These are phyloP conservation scores for Suhomyces choctaworum DNA, from an alignment of 1,139 yeast genomes.

Conservation along the genomic window DNA sequence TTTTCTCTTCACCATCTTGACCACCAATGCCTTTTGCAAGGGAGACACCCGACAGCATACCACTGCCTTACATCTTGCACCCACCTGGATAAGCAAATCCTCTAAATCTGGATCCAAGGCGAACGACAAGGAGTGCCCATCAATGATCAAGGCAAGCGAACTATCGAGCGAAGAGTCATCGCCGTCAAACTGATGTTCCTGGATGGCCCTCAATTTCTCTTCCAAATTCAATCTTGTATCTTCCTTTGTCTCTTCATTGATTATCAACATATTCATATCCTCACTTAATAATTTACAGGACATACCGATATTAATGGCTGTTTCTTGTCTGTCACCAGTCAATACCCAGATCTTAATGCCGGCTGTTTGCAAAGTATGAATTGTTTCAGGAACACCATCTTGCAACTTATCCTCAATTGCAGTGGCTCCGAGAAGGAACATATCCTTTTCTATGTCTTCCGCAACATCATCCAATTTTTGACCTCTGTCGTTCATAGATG, in stretches of 20 bases:
- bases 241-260: slow-evolving; percentile 80
- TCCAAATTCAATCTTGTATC: slow-evolving; percentile 70
- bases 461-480: slow-evolving; percentile 69
- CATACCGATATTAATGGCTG: slow-evolving; percentile 99
- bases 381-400: slow-evolving; percentile 98
- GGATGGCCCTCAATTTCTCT: slow-evolving; percentile 76
- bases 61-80: slow-evolving; percentile 89
- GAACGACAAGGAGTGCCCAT: slow-evolving; percentile 84
- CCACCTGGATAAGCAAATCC: slow-evolving; percentile 74
- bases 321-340: slow-evolving; percentile 98
- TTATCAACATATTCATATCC: slow-evolving; percentile 89
- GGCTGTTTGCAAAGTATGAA: slow-evolving; percentile 90
- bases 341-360: slow-evolving; percentile 97
- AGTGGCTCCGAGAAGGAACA: slow-evolving; percentile 89
- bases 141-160: slow-evolving; percentile 85
- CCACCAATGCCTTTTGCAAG: slow-evolving; percentile 93
- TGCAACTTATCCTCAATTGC: slow-evolving; percentile 98
- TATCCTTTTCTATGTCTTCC: slow-evolving; percentile 76
- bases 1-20: slow-evolving; percentile 77
- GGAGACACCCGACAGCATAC: slow-evolving; percentile 97
- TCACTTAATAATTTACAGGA: slow-evolving; percentile 91
- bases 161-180: slow-evolving; percentile 59
- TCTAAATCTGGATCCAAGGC: slow-evolving; percentile 85
- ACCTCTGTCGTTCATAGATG: slow-evolving; percentile 73
- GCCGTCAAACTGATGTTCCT: slow-evolving; percentile 63